A percentile compares a stretch with the other conserved stretches of the same genome.
Conservation (phyloP, 257 asterid species). For the Agastache rugosa region DNA sequence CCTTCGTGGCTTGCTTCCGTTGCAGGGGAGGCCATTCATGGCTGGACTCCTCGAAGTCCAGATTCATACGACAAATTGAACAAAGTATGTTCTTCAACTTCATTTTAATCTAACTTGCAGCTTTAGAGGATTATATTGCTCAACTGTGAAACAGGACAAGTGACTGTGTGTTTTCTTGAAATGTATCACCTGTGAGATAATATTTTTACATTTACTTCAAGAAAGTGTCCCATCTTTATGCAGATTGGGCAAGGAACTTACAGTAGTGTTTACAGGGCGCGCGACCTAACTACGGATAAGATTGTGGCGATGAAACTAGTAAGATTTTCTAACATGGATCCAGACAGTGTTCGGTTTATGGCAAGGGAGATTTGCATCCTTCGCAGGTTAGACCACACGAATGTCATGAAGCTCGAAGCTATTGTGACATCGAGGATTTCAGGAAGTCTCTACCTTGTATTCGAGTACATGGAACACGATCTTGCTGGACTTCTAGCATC, state of each 20-base stretch:
- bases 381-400: slow-evolving; percentile 81
- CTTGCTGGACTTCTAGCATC: slow-evolving; percentile 79
- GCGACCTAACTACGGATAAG: slow-evolving; percentile 60
- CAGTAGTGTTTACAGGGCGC: slow-evolving; percentile 85
- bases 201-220: background rate
- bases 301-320: slow-evolving; percentile 90
- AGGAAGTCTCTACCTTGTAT: slow-evolving; percentile 79
- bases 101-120: background rate
- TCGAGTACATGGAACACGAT: slow-evolving; percentile 96
- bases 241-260: slow-evolving; percentile 97
- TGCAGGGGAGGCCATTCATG: slow-evolving; percentile 86
- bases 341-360: slow-evolving; percentile 89
- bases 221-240: slow-evolving; percentile 24
- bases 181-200: background rate
- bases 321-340: slow-evolving; percentile 82
- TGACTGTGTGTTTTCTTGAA: too few species aligned
- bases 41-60: slow-evolving; percentile 81
- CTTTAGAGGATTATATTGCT: background rate
- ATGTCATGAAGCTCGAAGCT: slow-evolving; percentile 89
- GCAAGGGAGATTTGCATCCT: slow-evolving; percentile 81
- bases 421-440: slow-evolving; percentile 79
- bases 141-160: too few species aligned
- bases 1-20: slow-evolving; percentile 88
- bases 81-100: slow-evolving; percentile 57
- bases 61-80: slow-evolving; percentile 70